These are phyloP conservation scores for Arxiozyma slooffiae DNA, from an alignment of 1,139 yeast genomes.

Conservation along the genomic window DNA sequence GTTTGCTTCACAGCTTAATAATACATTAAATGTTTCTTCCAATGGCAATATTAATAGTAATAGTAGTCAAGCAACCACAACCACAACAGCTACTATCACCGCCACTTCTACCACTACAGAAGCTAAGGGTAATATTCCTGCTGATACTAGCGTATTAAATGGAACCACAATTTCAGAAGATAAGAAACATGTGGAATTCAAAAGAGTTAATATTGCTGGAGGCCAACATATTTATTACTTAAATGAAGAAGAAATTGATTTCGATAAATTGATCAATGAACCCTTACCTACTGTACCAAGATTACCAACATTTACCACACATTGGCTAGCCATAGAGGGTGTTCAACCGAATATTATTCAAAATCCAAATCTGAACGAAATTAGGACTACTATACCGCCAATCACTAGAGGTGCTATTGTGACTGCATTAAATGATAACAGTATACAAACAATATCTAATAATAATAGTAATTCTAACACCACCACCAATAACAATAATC, in stretches of 20 bases:
- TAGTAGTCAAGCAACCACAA: not conserved
- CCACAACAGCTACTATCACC: too few relatives aligned
- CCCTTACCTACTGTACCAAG: constrained; percentile 95
- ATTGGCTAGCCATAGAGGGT: constrained; percentile 98
- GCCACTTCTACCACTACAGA: not conserved
- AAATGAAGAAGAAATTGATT: constrained; percentile 84
- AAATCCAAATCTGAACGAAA: constrained; percentile 78
- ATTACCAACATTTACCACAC: constrained; percentile 86
- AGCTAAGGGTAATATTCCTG: not conserved
- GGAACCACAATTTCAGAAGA: constrained; percentile 15
- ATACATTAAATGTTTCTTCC: not conserved
- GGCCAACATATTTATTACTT: constrained; percentile 80
- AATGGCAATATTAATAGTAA: not conserved
- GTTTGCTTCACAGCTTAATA: not conserved
- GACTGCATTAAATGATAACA: constrained; percentile 34
- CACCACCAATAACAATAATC: too few relatives aligned
- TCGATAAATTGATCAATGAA: constrained; percentile 85
- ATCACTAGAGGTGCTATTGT: constrained; percentile 63
- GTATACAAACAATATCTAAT: constrained; percentile 26
- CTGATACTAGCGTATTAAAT: not conserved
- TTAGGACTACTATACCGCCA: constrained; percentile 52
- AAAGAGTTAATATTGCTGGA: constrained; percentile 26
- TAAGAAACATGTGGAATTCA: constrained; percentile 32
- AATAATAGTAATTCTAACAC: constrained; percentile 8
- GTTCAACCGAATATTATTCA: constrained; percentile 97